phyloP scores from a whole-genome alignment of 2,329 filamentous ascomycete species.

The Fusarium brevicatenulatum region DNA sequence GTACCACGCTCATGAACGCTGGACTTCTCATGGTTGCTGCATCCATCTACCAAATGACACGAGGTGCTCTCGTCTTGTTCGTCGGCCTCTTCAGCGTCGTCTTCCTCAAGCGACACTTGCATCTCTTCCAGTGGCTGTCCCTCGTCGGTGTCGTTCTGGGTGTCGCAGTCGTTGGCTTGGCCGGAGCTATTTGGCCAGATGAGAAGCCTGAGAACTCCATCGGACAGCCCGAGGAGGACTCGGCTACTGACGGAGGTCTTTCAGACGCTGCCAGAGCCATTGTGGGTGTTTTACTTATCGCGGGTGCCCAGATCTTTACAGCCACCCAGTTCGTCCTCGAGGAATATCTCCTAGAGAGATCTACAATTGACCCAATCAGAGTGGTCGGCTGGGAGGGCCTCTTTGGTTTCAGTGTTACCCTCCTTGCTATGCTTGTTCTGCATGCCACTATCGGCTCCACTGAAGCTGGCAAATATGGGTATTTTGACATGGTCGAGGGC shows the following conservation, averaged over 20 bases:
- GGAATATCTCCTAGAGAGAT: constrained; percentile 84
- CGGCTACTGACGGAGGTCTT: constrained; percentile 53
- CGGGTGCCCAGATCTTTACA: constrained; percentile 94
- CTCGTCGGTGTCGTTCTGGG: constrained; percentile 87
- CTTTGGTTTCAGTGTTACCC: constrained; percentile 86
- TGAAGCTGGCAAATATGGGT: constrained; percentile 77
- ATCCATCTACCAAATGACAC: constrained; percentile 98
- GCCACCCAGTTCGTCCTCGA: constrained; percentile 96
- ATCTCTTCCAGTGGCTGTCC: constrained; percentile 91
- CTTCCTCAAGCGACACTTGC: constrained; percentile 83
- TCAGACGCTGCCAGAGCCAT: constrained; percentile 64
- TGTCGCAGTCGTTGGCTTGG: constrained; percentile 88
- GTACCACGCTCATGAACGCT: constrained; percentile 97
- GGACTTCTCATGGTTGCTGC: constrained; percentile 93
- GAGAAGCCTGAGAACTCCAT: constrained; percentile 59
- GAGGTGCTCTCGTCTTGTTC: constrained; percentile 93
- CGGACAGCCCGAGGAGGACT: constrained; percentile 48
- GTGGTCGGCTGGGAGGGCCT: constrained; percentile 97
- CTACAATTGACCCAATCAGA: constrained; percentile 77
- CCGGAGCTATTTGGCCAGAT: constrained; percentile 83
- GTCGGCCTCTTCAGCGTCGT: constrained; percentile 95
- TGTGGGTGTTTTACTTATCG: constrained; percentile 88
- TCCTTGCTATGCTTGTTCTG: constrained; percentile 81
- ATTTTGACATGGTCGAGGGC: constrained; percentile 90
- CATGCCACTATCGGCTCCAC: constrained; percentile 82